These are phyloP conservation scores for Schrenkiella parvula DNA, from an alignment of 345 rosid species.

Conservation along the genomic window DNA sequence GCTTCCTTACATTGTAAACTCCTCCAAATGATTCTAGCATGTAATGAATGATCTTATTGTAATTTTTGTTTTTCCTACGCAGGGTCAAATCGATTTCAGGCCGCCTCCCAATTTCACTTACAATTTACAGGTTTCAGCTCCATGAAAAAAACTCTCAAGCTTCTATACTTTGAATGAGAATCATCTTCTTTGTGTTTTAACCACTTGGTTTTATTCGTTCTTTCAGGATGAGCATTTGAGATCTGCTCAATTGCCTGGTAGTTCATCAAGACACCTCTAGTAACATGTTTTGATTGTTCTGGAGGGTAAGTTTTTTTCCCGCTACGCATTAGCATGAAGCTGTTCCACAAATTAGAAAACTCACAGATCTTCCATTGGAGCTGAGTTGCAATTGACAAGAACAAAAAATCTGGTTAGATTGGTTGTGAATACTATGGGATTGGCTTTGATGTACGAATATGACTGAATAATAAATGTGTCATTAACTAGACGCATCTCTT, in stretches of 20 bases:
- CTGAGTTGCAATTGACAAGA: slow-evolving; percentile 15
- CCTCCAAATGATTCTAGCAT: neutral
- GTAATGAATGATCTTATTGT: neutral
- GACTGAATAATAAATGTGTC: neutral
- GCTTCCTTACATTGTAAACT: neutral
- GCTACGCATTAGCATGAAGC: neutral
- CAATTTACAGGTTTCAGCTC: slow-evolving; percentile 47
- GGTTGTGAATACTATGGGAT: slow-evolving; percentile 1
- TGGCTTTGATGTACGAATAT: neutral
- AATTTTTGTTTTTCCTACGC: neutral
- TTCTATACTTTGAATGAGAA: neutral
- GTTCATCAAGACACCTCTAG: slow-evolving; percentile 48
- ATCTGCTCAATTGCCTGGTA: slow-evolving; percentile 52
- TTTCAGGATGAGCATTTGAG: slow-evolving; percentile 60
- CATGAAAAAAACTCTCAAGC: neutral
- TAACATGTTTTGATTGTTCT: neutral
- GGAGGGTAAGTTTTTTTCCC: neutral
- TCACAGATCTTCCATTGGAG: neutral
- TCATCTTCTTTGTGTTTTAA: neutral
- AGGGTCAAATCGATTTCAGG: slow-evolving; percentile 62
- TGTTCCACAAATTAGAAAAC: neutral
- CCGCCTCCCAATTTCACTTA: slow-evolving; percentile 50
- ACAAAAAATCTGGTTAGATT: neutral
- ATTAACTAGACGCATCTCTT: neutral
- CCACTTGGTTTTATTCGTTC: neutral